Conservation (phyloP, 129 eudicot genomes). For the Pittosporum tobira region DNA sequence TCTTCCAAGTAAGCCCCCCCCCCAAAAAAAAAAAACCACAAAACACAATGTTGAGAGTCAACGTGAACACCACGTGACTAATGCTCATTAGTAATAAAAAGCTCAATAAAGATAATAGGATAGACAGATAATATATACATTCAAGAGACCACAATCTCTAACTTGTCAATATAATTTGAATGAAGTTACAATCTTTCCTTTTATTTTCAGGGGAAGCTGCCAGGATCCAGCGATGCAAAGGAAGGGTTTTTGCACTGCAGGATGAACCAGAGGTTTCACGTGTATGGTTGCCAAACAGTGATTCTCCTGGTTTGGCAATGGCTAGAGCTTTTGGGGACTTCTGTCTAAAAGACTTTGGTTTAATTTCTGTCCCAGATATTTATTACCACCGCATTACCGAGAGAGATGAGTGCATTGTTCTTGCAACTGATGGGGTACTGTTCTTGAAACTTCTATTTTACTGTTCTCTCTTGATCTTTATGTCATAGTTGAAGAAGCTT, state of each 20-base stretch:
- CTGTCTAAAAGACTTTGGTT: slow-evolving; percentile 75
- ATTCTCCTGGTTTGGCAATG: slow-evolving; percentile 88
- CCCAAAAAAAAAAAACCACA: background rate
- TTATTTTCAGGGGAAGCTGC: slow-evolving; percentile 67
- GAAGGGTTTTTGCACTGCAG: slow-evolving; percentile 80
- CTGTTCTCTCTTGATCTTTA: background rate
- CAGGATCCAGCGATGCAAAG: slow-evolving; percentile 65
- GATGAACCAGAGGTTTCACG: slow-evolving; percentile 91
- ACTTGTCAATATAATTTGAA: background rate
- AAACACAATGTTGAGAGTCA: background rate
- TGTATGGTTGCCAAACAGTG: slow-evolving; percentile 89
- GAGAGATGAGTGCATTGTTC: slow-evolving; percentile 64
- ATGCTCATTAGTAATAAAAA: background rate
- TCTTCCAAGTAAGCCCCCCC: slow-evolving; percentile 70
- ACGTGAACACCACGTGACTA: background rate
- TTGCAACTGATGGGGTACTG: slow-evolving; percentile 82
- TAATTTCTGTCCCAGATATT: slow-evolving; percentile 79
- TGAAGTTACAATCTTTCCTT: slow-evolving; percentile 7
- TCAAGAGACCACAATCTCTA: background rate
- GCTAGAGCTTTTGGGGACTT: slow-evolving; percentile 92
- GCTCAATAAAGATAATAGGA: background rate
- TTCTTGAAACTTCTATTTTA: slow-evolving; percentile 6
- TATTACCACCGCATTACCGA: slow-evolving; percentile 69
- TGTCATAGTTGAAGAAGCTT: too few relatives aligned
- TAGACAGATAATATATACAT: background rate